Conservation (phyloP, 108 stramenopile genomes). For the Pseudonitzschia multiseries region DNA sequence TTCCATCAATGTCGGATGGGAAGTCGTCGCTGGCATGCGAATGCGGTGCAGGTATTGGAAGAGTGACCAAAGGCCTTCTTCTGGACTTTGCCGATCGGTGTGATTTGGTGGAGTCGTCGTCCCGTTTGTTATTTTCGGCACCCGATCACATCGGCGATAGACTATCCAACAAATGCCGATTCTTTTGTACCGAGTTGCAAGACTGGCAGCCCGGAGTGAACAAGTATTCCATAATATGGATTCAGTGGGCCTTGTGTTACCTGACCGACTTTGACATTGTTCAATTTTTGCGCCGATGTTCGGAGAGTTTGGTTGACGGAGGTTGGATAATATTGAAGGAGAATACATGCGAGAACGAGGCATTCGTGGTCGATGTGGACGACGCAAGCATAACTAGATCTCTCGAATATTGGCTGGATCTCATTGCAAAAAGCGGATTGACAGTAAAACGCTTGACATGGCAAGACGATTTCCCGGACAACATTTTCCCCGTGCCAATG, state of each 20-base stretch:
- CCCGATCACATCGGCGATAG: constrained; percentile 75
- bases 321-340: constrained; percentile 88
- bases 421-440: constrained; percentile 77
- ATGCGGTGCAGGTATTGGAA: constrained; percentile 88
- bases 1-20: constrained; percentile 20
- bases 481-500: constrained; percentile 90
- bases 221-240: constrained; percentile 84
- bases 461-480: constrained; percentile 84
- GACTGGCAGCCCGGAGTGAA: constrained; percentile 74
- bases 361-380: constrained; percentile 81
- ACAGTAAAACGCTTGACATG: constrained; percentile 47
- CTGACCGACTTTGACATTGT: constrained; percentile 87
- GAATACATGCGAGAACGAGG: constrained; percentile 75
- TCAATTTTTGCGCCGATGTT: constrained; percentile 71
- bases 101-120: constrained; percentile 91
- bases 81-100: constrained; percentile 68
- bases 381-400: constrained; percentile 86
- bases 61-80: constrained; percentile 87
- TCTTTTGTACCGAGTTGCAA: constrained; percentile 79
- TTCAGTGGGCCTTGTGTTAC: constrained; percentile 93
- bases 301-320: constrained; percentile 49
- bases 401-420: constrained; percentile 62
- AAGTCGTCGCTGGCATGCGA: constrained; percentile 53
- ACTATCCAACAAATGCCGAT: constrained; percentile 59
- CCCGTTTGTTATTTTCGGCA: constrained; percentile 78